Evolutionary conservation across 225 moss, liverwort and hornwort genomes (phyloP).

Genomic region (Anthoceros angustus): DNA sequence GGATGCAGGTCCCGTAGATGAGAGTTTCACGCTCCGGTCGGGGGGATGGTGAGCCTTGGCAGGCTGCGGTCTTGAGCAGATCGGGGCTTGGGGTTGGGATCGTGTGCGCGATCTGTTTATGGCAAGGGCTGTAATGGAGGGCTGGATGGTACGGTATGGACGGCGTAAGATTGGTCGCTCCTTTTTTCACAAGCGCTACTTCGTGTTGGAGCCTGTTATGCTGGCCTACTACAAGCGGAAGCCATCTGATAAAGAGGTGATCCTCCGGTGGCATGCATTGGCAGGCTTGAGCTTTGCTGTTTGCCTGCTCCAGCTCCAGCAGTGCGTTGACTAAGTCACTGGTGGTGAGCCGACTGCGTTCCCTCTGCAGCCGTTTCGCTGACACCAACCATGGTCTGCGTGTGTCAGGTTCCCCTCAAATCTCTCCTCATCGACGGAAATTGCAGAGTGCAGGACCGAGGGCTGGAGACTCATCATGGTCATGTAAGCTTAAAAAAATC

Average conservation of each 20-base stretch:
- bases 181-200: constrained; percentile 71
- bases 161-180: constrained; percentile 76
- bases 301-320: too few relatives aligned
- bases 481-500: constrained; percentile 33
- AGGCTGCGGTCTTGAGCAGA: too few relatives aligned
- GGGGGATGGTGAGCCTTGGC: too few relatives aligned
- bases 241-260: constrained; percentile 55
- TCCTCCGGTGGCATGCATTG: background rate
- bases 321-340: background rate
- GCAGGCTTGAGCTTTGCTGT: background rate
- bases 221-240: constrained; percentile 76
- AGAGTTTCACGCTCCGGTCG: too few relatives aligned
- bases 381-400: background rate
- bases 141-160: constrained; percentile 80
- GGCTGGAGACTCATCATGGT: constrained; percentile 72
- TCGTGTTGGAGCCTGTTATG: constrained; percentile 50
- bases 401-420: constrained; percentile 53
- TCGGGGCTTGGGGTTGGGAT: too few relatives aligned
- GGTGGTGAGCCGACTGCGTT: background rate
- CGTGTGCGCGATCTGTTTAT: constrained; percentile 10
- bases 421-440: constrained; percentile 65
- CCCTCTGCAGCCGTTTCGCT: background rate
- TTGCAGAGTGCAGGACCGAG: constrained; percentile 75
- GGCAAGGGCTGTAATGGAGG: constrained; percentile 62
- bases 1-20: too few relatives aligned